Base-by-base conservation (phyloP, 345 rosid species). In the Orychophragmus violaceus region DNA sequence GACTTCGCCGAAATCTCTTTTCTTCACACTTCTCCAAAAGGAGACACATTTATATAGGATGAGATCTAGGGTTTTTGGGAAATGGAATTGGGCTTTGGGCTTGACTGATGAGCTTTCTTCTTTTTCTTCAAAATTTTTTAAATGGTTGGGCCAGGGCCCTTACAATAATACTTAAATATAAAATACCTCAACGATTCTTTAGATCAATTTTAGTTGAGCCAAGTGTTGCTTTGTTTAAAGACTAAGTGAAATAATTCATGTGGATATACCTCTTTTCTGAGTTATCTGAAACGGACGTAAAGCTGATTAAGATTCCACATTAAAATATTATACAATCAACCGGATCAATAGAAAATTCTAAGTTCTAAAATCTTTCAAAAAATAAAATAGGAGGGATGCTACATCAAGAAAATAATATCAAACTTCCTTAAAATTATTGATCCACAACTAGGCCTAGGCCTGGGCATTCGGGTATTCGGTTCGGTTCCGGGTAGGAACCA, bases 261-360 rank as follows among this genome's bases (percentile, higher is more conserved):
- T 36, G 76, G 76, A 71, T 71, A 71, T 71, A 55, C 65, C 44
- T 63, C 64, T 63, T 71, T 25, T 56, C 44, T 10, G 16, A 72
- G 6, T 48, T 57, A 28, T 36, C 22, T 64, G 66, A 64, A 64
- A 64, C 2, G 11, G 66, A 64, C 76, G 53, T 72, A 29, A 19
- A 64, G 64, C 76, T 50, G 49, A 57, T 21, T 37, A 64, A 57
- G 59, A 72, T 72, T 72, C 75, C 46, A 64, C 37, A 64, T n/a
- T 56, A 36, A 64, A 37, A 24, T 44, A 71, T 53, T 29, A 33
- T 5, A 16, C 1, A 14, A 70, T 30, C 30, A 53, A 70, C 17
- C 41, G 13, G 4, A 61, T 52, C 16, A 2, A 52, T 29, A 10
- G 2, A 39, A 60, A 61, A 61, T 39, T 62, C 17, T 49, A 33